Evolutionary conservation across 2,329 filamentous ascomycete genomes (phyloP).

Genomic region (Microsporum canis): DNA sequence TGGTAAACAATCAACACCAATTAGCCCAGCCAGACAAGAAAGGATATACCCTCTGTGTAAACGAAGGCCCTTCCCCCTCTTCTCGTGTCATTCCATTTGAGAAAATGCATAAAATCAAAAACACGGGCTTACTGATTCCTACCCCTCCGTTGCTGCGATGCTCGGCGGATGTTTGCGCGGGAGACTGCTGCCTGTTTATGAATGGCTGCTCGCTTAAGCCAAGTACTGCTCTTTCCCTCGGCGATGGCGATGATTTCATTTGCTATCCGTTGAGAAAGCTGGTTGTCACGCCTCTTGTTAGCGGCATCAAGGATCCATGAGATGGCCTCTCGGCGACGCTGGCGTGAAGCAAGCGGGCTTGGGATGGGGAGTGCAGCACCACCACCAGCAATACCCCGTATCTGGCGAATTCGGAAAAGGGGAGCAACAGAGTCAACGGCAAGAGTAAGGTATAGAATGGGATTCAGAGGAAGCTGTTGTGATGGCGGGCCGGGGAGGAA

Average conservation of each 20-base stretch:
- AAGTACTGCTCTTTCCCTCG: conserved; percentile 71
- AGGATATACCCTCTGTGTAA: background rate
- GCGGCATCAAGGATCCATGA: conserved; percentile 83
- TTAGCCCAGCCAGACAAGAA: background rate
- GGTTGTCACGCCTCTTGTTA: conserved; percentile 60
- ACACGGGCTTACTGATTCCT: background rate
- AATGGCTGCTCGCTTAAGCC: conserved; percentile 66
- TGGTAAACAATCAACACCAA: background rate
- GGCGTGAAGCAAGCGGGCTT: conserved; percentile 59
- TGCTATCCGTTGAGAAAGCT: conserved; percentile 67
- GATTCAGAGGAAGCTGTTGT: conserved; percentile 73
- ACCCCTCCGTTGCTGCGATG: background rate
- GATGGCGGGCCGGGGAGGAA: conserved; percentile 60
- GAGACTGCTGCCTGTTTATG: conserved; percentile 73
- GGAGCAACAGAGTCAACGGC: conserved; percentile 90
- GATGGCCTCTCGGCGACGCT: conserved; percentile 67
- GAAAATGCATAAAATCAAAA: background rate
- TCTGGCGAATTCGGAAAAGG: conserved; percentile 64
- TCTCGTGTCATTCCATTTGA: background rate
- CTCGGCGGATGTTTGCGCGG: conserved; percentile 54
- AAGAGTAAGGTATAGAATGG: conserved; percentile 75
- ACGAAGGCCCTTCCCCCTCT: background rate
- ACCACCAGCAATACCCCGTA: conserved; percentile 73
- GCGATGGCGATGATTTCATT: conserved; percentile 79
- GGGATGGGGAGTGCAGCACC: conserved; percentile 75